These are phyloP conservation scores for Solanum chacoense DNA, from an alignment of 305 asterid species.

Conservation along the genomic window DNA sequence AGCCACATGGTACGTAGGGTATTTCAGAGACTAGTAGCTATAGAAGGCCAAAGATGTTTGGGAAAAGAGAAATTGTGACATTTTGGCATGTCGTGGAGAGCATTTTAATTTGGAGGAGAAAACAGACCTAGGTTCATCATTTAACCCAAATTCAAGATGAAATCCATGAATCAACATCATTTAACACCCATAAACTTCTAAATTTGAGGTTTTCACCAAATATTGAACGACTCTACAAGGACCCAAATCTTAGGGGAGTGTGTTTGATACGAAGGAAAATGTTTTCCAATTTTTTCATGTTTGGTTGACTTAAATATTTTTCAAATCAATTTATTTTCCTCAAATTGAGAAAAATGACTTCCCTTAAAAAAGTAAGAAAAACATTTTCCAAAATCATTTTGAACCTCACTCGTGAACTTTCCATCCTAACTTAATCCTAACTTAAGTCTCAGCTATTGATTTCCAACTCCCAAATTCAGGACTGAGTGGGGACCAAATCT, in stretches of 20 bases:
- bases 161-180: neutral
- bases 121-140: neutral
- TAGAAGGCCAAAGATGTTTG: neutral
- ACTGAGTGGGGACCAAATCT: neutral
- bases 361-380: neutral
- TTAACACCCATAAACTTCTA: neutral
- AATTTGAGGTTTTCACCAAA: neutral
- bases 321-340: neutral
- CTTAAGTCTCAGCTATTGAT: neutral
- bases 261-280: neutral
- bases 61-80: neutral
- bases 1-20: too few species aligned
- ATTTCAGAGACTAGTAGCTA: neutral
- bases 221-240: neutral
- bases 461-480: neutral
- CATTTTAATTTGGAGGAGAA: neutral
- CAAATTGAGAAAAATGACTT: neutral
- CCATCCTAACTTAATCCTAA: neutral
- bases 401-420: neutral
- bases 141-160: neutral
- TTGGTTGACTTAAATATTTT: neutral
- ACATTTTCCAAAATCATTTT: neutral
- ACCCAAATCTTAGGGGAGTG: neutral
- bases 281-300: neutral
- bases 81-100: neutral